phyloP scores from a whole-genome alignment of 345 rosid species.

The Sisymbrium irio region DNA sequence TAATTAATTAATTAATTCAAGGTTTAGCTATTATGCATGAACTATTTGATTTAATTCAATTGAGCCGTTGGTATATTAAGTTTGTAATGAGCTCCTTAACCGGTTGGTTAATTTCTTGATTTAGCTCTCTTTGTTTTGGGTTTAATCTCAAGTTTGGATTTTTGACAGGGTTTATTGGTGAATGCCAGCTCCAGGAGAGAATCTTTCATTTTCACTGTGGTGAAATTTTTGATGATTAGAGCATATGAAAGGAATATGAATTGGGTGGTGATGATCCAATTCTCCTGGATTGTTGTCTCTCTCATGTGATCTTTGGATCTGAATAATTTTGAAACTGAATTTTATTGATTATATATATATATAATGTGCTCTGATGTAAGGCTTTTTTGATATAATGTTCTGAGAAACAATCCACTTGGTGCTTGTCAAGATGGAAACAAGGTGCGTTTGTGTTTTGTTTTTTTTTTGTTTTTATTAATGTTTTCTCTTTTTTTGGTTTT shows the following conservation, averaged over 20 bases:
- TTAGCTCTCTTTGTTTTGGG: background rate
- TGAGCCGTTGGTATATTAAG: background rate
- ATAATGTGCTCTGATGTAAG: conserved; percentile 9
- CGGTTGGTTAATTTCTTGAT: background rate
- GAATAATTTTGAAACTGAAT: background rate
- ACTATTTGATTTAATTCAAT: background rate
- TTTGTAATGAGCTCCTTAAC: conserved; percentile 2
- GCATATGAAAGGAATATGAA: conserved; percentile 4
- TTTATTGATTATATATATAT: background rate
- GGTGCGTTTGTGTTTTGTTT: too few relatives aligned
- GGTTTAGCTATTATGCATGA: too few relatives aligned
- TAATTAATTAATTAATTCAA: background rate
- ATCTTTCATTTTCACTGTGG: conserved; percentile 21
- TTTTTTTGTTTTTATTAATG: background rate
- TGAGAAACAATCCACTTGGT: background rate
- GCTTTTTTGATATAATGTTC: background rate
- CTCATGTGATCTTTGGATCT: too few relatives aligned
- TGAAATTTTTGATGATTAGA: background rate
- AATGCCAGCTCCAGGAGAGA: conserved; percentile 9
- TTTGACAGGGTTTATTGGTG: conserved; percentile 1
- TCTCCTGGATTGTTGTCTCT: background rate
- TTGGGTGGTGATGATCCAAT: background rate
- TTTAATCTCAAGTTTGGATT: background rate
- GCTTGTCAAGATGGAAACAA: conserved; percentile 30
- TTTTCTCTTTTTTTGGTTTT: background rate